phyloP scores from a whole-genome alignment of 805 yeast species.

The Kurtzmaniella fragi region DNA sequence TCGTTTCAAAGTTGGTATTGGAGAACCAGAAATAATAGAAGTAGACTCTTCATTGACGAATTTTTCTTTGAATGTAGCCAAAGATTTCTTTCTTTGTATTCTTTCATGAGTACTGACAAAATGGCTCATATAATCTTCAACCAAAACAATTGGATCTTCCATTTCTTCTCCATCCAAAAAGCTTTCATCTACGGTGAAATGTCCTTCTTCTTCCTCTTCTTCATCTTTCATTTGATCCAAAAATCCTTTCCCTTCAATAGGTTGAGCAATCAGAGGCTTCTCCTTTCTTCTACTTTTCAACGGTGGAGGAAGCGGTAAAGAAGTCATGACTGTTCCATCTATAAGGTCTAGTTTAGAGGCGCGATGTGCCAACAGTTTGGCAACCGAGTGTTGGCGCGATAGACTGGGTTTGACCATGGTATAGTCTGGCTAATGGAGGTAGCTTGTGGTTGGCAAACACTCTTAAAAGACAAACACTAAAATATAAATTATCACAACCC shows the following conservation, averaged over 20 bases:
- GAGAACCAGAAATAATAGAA: neutral
- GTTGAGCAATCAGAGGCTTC: neutral
- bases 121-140: conserved; percentile 52
- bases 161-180: conserved; percentile 14
- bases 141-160: conserved; percentile 41
- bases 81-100: conserved; percentile 23
- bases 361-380: conserved; percentile 15
- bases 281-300: conserved; percentile 12
- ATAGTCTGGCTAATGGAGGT: too few relatives aligned
- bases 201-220: conserved; percentile 5
- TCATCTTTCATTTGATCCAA: conserved; percentile 8
- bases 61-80: conserved; percentile 34
- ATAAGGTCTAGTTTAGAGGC: conserved; percentile 44
- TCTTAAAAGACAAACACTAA: too few relatives aligned
- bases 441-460: too few relatives aligned
- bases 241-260: conserved; percentile 1
- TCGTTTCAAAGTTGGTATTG: too few relatives aligned
- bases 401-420: neutral
- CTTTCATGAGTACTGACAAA: conserved; percentile 13
- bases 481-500: too few relatives aligned
- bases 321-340: conserved; percentile 44
- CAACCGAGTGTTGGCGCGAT: neutral
- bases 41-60: conserved; percentile 3
- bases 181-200: conserved; percentile 8
- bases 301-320: conserved; percentile 52